Evolutionary conservation across 148 eudicot genomes (phyloP).

Genomic region (Rhododendron vialii): DNA sequence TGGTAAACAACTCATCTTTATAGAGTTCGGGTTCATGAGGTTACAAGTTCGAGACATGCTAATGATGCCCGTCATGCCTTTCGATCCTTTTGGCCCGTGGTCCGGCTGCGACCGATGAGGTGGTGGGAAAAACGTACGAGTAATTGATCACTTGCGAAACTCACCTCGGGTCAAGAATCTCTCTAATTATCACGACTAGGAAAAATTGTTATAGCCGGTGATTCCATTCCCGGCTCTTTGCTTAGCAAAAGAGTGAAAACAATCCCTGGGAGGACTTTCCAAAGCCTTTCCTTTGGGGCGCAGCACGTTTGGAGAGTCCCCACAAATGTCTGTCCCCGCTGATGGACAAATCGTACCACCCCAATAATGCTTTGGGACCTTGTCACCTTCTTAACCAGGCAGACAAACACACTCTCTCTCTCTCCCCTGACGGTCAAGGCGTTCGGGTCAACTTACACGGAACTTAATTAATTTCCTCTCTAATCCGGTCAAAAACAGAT

Average conservation of each 20-base stretch:
- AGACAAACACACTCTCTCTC: slow-evolving; percentile 11
- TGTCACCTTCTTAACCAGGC: slow-evolving; percentile 13
- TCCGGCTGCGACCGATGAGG: not conserved
- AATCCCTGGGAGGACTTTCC: not conserved
- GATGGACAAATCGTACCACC: slow-evolving; percentile 43
- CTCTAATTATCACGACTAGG: too few species aligned
- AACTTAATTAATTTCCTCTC: not conserved
- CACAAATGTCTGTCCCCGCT: slow-evolving; percentile 35
- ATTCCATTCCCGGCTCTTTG: not conserved
- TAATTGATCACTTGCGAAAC: too few species aligned
- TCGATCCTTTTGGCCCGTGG: not conserved
- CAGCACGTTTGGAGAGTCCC: slow-evolving; percentile 15
- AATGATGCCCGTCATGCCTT: not conserved
- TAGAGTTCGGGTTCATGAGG: not conserved
- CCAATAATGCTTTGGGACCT: slow-evolving; percentile 44
- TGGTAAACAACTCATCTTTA: not conserved
- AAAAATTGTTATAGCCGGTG: not conserved
- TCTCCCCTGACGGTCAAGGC: not conserved
- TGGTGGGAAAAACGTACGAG: not conserved
- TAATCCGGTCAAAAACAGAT: too few species aligned
- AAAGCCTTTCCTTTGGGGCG: not conserved
- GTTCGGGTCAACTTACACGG: too few species aligned
- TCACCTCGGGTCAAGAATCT: not conserved
- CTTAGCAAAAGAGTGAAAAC: not conserved
- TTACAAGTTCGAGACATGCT: not conserved